Evolutionary conservation across 305 asterid genomes (phyloP).

Genomic region (Fraxinus paxiana): DNA sequence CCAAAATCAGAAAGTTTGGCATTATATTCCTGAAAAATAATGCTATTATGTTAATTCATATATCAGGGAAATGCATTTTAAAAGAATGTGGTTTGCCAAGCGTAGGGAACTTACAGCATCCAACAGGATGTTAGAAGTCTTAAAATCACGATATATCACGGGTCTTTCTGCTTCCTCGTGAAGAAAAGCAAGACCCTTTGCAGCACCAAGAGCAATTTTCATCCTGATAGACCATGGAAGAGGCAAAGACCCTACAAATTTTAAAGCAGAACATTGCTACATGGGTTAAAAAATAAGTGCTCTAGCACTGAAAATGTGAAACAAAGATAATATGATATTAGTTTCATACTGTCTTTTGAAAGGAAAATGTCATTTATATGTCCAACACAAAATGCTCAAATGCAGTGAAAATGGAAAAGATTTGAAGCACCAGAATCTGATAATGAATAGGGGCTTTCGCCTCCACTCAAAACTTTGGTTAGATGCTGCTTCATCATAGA

Average conservation of each 20-base stretch:
- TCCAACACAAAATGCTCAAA: neutral
- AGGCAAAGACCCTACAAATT: constrained; percentile 75
- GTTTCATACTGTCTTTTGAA: neutral
- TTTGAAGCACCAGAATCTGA: neutral
- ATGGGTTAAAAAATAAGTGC: neutral
- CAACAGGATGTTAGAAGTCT: constrained; percentile 88
- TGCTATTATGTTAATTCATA: neutral
- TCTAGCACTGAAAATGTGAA: neutral
- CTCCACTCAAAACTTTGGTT: neutral
- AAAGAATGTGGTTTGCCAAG: constrained; percentile 3
- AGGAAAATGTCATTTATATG: neutral
- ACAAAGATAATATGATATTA: neutral
- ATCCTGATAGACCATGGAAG: constrained; percentile 97
- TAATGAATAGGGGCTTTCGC: neutral
- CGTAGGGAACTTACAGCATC: constrained; percentile 66
- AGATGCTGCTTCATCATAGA: neutral
- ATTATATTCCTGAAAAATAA: constrained; percentile 67
- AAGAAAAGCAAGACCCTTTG: constrained; percentile 92
- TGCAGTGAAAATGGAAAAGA: neutral
- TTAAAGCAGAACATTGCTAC: neutral
- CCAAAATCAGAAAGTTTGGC: constrained; percentile 98
- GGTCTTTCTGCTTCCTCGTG: constrained; percentile 98
- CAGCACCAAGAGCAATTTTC: constrained; percentile 97
- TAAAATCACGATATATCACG: constrained; percentile 90
- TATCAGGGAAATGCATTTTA: neutral